Evolutionary conservation across 768 basidiomycete species (phyloP).

Genomic region (Clitopilus passeckerianus): DNA sequence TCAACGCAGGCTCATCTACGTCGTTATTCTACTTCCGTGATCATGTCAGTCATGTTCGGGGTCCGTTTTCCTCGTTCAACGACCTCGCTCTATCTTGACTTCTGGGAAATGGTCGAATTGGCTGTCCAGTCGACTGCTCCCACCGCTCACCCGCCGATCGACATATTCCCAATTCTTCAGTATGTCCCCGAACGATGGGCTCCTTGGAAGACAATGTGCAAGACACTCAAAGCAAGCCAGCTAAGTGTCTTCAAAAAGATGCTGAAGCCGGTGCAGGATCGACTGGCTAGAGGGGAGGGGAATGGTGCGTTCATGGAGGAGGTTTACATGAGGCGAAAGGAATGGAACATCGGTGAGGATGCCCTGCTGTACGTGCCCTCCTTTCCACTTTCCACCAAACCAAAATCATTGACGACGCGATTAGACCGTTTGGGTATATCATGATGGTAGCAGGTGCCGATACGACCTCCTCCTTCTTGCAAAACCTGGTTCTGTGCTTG

Average conservation of each 20-base stretch:
- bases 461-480: conserved; percentile 16
- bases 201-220: too few species aligned
- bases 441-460: conserved; percentile 21
- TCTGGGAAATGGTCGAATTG: too few species aligned
- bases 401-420: conserved; percentile 6
- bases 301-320: conserved; percentile 20
- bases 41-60: background rate
- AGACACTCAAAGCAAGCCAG: conserved; percentile 1
- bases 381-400: background rate
- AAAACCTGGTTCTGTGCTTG: conserved; percentile 15
- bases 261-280: conserved; percentile 3
- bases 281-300: conserved; percentile 10
- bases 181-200: too few species aligned
- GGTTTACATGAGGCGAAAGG: conserved; percentile 3
- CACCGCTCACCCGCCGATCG: too few species aligned
- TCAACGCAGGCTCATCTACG: background rate
- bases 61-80: background rate
- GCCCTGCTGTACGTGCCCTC: background rate
- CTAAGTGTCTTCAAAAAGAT: conserved; percentile 2
- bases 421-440: conserved; percentile 18
- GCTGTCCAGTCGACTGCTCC: too few species aligned
- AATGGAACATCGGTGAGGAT: conserved; percentile 2
- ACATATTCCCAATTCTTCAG: too few species aligned
- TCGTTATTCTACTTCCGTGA: background rate
- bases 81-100: background rate